Evolutionary conservation across 148 eudicot genomes (phyloP).

Genomic region (Chenopodium berlandieri): DNA sequence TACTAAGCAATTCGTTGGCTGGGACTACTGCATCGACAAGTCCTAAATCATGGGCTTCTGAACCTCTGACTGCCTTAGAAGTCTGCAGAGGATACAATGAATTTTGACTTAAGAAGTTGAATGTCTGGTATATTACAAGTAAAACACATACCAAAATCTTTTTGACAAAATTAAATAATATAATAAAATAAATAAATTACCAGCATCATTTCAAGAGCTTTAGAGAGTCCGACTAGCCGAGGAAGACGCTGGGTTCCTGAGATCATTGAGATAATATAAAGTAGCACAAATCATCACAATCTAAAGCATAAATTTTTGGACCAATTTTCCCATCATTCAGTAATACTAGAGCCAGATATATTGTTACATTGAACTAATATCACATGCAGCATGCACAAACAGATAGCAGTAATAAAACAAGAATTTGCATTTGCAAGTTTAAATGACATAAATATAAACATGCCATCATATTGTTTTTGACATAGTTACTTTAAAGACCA

Average conservation of each 20-base stretch:
- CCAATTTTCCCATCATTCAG: not conserved
- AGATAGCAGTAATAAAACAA: not conserved
- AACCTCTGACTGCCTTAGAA: slow-evolving; percentile 72
- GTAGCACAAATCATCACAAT: not conserved
- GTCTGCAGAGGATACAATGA: slow-evolving; percentile 46
- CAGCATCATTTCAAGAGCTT: slow-evolving; percentile 96
- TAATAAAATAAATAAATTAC: slow-evolving; percentile 33
- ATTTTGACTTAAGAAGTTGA: not conserved
- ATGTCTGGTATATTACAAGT: not conserved
- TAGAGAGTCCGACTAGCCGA: slow-evolving; percentile 83
- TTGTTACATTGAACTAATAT: not conserved
- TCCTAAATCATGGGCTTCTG: slow-evolving; percentile 80
- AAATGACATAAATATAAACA: no score
- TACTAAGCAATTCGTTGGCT: slow-evolving; percentile 53
- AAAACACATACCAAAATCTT: no score
- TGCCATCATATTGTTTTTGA: no score
- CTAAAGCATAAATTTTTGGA: not conserved
- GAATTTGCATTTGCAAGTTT: not conserved
- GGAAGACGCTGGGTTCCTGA: slow-evolving; percentile 92
- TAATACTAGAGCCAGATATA: not conserved
- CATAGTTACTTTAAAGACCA: no score
- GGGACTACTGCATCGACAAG: slow-evolving; percentile 89
- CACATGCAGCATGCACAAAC: not conserved
- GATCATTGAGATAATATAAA: not conserved
- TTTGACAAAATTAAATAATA: no score